Conservation (phyloP, 192 early-diverging fungal species). For the Coemansia sp. region DNA sequence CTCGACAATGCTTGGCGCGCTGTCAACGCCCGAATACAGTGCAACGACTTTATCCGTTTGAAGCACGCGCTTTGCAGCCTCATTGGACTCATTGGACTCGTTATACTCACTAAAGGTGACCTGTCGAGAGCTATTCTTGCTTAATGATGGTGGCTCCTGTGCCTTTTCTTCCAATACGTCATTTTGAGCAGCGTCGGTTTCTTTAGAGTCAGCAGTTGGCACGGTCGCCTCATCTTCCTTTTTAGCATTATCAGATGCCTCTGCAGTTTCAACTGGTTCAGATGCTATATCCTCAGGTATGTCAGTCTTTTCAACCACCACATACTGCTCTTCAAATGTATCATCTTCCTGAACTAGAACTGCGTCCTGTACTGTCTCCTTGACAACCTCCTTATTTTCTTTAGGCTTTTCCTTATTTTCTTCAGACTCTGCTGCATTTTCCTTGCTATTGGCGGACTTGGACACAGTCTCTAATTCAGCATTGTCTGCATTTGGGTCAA, state of each 20-base stretch:
- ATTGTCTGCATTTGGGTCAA: conserved; percentile 36
- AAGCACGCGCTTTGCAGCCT: background rate
- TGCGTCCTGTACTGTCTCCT: too few species aligned
- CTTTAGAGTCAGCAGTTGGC: background rate
- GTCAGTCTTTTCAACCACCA: background rate
- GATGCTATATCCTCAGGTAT: background rate
- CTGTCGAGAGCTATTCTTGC: background rate
- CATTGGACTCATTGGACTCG: background rate
- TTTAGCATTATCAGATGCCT: background rate
- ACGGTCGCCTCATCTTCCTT: background rate
- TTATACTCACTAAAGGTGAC: background rate
- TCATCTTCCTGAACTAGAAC: too few species aligned
- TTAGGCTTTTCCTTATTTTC: background rate
- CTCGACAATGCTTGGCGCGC: conserved; percentile 10
- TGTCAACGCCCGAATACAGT: conserved; percentile 17
- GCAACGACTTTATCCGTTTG: conserved; percentile 7
- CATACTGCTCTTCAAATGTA: too few species aligned
- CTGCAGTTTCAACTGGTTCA: background rate
- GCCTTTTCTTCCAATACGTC: background rate
- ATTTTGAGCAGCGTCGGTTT: background rate
- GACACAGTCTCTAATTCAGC: background rate
- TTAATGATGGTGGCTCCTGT: background rate
- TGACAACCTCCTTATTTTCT: too few species aligned
- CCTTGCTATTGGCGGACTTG: background rate
- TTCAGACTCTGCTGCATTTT: background rate